Evolutionary conservation across 106 monocot genomes (phyloP), one percentile per base, ranked within the genome.

Genomic region (Dendrobium officinale): DNA sequence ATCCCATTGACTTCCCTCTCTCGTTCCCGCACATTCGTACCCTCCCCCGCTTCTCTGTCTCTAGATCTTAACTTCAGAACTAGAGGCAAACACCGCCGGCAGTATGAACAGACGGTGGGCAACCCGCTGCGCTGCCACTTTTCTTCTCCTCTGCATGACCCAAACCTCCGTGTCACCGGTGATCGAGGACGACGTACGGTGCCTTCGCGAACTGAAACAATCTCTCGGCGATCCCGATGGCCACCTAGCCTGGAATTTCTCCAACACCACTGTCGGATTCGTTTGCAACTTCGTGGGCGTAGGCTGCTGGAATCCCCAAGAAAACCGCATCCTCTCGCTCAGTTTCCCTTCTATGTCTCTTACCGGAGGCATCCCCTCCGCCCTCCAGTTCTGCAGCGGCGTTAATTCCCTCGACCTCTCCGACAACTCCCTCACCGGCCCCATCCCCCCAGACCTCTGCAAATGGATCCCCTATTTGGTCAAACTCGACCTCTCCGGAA

Each of bases 401-500:
- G 43, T 51, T 42, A 83, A 54, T 54, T 17, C 67, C 47, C 86
- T 91, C 15, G 83, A 84, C 72, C 83, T 88, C 19, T 72, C 72
- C 19, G 37, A 17, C 5, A 80, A 80, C 80, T 54, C 51, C 41
- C 22, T 80, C 55, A 72, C 83, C 48, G 90, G 90, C 7, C 31
- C 75, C 24, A 84, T 91, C 73, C 90, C 90, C 5, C 9, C 88
- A 7, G 73, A 72, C 22, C 41, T 91, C 47, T 91, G 88, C 80
- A 51, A 72, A 33, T 88, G 86, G 88, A n/a, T 91, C 24, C 91
- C 91, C 9, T 84, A 84, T 70, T 55, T 91, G 42, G 86, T 86
- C 74, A 55, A 5, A 9, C 80, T 80, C 54, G 55, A 80, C 27
- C 80, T 80, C 37, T 80, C 80, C 42, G 31, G 44, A 44, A 91